Evolutionary conservation across 2,329 filamentous ascomycete species (phyloP), one percentile per base, ranked within the genome.

Genomic region (Leptographium wingfieldii): DNA sequence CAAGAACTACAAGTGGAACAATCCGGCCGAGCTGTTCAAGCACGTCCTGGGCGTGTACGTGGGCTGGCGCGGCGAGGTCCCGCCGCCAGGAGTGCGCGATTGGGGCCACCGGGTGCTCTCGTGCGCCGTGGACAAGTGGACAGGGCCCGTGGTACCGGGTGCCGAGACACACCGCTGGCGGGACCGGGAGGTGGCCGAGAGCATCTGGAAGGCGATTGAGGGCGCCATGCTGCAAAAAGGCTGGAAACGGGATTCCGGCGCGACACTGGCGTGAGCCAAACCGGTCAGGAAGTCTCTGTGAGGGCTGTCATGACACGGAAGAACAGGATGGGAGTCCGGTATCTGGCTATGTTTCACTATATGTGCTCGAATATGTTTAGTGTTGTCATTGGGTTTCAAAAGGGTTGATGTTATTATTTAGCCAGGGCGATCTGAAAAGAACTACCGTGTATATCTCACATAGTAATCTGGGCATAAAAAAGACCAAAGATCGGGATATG

Each of bases 1-100:
- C 76, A 96, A 96, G 75, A 88, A 85, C 66, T 99, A 99, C 81
- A 96, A 95, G 73, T 99, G 94, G 90, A 86, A 86, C 66, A 86
- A 87, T 60, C 89, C 94, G 0, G 81, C 85, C 16, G 94, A 97
- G 69, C 79, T 99, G 56, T 99, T 99, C 76, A 84, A 85, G 65
- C 89, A 96, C 69, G 88, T 90, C 2, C 79, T 90, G 16, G 94
- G 94, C 60, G 77, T 99, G 56, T 95, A 90, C 69, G 85, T 99
- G 2, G 94, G 94, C 3, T 97, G 91, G 90, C 83, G 88, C 63
- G 91, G 89, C 56, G 92, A 97, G 69, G 80, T 84, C 63, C 74
- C 86, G 3, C 94, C 94, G 1, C 82, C 87, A 59, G 86, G 83
- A 51, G 86, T 99, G 46, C 86, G 84, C 66, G 83, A 83, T 57